phyloP scores from a whole-genome alignment of 2,329 filamentous ascomycete genomes.

The Pseudogymnoascus sp. region DNA sequence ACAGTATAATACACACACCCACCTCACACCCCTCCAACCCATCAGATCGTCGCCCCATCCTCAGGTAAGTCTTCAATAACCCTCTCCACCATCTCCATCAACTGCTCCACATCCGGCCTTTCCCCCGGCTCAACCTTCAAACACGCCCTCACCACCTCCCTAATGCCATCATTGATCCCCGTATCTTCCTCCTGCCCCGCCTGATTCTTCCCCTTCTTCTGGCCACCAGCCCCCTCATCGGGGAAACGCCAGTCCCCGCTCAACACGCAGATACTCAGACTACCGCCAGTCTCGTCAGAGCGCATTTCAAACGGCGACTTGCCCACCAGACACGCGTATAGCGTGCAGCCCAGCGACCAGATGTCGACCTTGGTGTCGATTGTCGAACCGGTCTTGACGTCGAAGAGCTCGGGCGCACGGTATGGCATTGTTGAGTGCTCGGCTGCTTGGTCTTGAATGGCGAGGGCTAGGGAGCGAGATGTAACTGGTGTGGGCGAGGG shows the following conservation, averaged over 20 bases:
- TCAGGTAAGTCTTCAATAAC: constrained; percentile 63
- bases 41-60: constrained; percentile 36
- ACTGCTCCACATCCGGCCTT: constrained; percentile 75
- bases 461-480: constrained; percentile 79
- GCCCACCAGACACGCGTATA: constrained; percentile 92
- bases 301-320: constrained; percentile 96
- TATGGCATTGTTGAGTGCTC: constrained; percentile 99
- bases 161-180: constrained; percentile 70
- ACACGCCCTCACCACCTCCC: constrained; percentile 81
- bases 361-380: constrained; percentile 97
- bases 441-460: constrained; percentile 87
- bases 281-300: constrained; percentile 92
- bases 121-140: constrained; percentile 80
- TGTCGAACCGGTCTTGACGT: constrained; percentile 85
- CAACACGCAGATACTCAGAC: constrained; percentile 82
- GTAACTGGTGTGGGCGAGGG: constrained; percentile 84
- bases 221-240: constrained; percentile 64
- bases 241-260: constrained; percentile 96
- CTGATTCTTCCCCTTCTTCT: constrained; percentile 30
- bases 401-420: constrained; percentile 93
- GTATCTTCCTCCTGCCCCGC: constrained; percentile 30
- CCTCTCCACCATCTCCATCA: constrained; percentile 71
- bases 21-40: background rate
- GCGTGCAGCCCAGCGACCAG: constrained; percentile 94
- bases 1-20: background rate